These are phyloP conservation scores for Botryotinia globosa DNA, from an alignment of 2,329 filamentous ascomycete genomes.

Conservation along the genomic window DNA sequence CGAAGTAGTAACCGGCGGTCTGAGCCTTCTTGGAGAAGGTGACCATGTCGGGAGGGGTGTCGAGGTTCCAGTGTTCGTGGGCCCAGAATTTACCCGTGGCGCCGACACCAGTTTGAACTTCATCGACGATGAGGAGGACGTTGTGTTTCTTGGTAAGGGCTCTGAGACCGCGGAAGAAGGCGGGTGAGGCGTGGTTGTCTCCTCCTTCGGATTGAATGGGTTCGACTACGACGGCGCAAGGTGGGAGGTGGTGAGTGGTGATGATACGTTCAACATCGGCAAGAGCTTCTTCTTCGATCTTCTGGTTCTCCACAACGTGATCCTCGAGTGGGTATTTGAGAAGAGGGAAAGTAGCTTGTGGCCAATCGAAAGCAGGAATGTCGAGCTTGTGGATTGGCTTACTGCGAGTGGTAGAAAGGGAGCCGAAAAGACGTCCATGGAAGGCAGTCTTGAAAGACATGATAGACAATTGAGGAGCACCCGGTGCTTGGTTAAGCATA, in stretches of 20 bases:
- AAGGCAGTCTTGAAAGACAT: slow-evolving; percentile 76
- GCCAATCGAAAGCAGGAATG: slow-evolving; percentile 87
- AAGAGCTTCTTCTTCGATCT: slow-evolving; percentile 70
- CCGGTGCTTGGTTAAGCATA: slow-evolving; percentile 71
- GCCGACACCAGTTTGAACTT: slow-evolving; percentile 80
- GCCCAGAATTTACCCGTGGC: slow-evolving; percentile 89
- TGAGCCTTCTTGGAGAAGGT: slow-evolving; percentile 87
- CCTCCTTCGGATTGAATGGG: slow-evolving; percentile 82
- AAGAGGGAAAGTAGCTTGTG: slow-evolving; percentile 74
- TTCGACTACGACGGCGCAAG: slow-evolving; percentile 72
- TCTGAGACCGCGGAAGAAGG: slow-evolving; percentile 74
- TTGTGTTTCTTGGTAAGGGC: slow-evolving; percentile 67
- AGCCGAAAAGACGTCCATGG: slow-evolving; percentile 78
- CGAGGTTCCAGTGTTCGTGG: slow-evolving; percentile 77
- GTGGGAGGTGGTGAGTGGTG: slow-evolving; percentile 63
- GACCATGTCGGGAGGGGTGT: slow-evolving; percentile 75
- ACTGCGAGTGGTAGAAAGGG: slow-evolving; percentile 73
- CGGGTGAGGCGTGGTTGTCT: slow-evolving; percentile 77
- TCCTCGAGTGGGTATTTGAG: slow-evolving; percentile 75
- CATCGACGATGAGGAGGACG: slow-evolving; percentile 75
- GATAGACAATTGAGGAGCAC: slow-evolving; percentile 72
- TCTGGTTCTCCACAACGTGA: slow-evolving; percentile 64
- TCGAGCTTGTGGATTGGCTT: slow-evolving; percentile 85
- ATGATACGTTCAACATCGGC: slow-evolving; percentile 71
- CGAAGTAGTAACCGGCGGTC: slow-evolving; percentile 80